Evolutionary conservation across 805 yeast genomes (phyloP).

Genomic region (Cyberlindnera mississippiensis): DNA sequence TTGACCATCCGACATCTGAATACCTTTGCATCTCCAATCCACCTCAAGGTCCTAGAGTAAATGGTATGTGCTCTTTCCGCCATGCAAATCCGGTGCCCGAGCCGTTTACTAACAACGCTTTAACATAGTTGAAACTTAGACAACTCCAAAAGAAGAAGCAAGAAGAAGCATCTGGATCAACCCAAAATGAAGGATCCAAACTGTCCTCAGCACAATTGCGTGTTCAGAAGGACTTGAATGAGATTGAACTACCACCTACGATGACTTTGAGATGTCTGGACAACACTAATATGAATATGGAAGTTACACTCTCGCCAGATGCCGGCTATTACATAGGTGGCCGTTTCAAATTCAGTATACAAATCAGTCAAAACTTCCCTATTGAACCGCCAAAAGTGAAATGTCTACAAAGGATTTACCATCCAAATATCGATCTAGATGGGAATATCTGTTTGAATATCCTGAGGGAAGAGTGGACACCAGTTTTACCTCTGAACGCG

Average conservation of each 20-base stretch:
- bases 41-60: no score
- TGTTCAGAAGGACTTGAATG: conserved; percentile 72
- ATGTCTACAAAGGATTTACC: conserved; percentile 71
- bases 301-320: conserved; percentile 55
- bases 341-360: conserved; percentile 61
- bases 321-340: conserved; percentile 76
- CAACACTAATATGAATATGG: conserved; percentile 54
- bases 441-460: conserved; percentile 93
- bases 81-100: neutral
- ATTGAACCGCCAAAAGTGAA: conserved; percentile 88
- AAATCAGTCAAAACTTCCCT: conserved; percentile 71
- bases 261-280: conserved; percentile 49
- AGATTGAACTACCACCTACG: conserved; percentile 57
- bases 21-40: no score
- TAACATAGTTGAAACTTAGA: conserved; percentile 50
- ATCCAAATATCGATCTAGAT: conserved; percentile 87
- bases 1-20: no score
- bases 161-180: conserved; percentile 33
- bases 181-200: conserved; percentile 13
- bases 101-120: neutral
- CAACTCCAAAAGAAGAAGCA: conserved; percentile 55
- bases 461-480: conserved; percentile 94
- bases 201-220: conserved; percentile 67
- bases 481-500: conserved; percentile 78
- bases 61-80: neutral